phyloP scores from a whole-genome alignment of 345 rosid species.

The Eucalyptus pauciflora region DNA sequence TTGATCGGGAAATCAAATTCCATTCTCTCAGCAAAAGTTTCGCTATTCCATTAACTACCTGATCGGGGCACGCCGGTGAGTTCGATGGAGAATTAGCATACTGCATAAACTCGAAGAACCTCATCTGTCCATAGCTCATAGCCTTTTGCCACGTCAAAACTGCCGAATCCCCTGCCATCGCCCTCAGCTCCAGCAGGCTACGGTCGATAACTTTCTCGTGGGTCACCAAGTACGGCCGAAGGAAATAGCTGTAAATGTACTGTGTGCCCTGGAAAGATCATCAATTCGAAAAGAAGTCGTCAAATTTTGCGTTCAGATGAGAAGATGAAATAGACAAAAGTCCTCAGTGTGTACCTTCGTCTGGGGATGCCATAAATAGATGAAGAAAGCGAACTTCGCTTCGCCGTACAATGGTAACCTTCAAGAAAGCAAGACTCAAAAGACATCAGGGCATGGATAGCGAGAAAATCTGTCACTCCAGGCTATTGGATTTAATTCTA shows the following conservation, averaged over 20 bases:
- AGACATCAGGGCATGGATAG: background rate
- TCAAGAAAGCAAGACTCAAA: constrained; percentile 2
- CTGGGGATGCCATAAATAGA: constrained; percentile 72
- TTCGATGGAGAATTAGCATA: constrained; percentile 43
- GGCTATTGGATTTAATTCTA: background rate
- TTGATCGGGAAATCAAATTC: background rate
- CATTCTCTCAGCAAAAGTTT: background rate
- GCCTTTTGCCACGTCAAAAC: constrained; percentile 48
- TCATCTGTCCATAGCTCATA: constrained; percentile 38
- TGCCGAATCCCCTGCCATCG: constrained; percentile 35
- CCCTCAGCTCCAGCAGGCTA: constrained; percentile 42
- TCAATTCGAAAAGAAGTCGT: background rate
- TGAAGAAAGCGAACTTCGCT: constrained; percentile 66
- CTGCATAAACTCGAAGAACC: constrained; percentile 37
- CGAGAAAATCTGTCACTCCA: background rate
- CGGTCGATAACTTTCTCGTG: constrained; percentile 63
- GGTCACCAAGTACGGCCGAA: constrained; percentile 33
- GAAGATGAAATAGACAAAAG: background rate
- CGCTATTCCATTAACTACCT: constrained; percentile 13
- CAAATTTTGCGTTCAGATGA: background rate
- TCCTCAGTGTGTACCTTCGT: constrained; percentile 36
- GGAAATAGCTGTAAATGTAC: constrained; percentile 43
- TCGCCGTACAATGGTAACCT: constrained; percentile 84
- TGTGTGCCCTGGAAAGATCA: constrained; percentile 32
- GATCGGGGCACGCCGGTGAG: constrained; percentile 11